Evolutionary conservation across 1,284 basidiomycete genomes (phyloP).

Genomic region (Grifola frondosa): DNA sequence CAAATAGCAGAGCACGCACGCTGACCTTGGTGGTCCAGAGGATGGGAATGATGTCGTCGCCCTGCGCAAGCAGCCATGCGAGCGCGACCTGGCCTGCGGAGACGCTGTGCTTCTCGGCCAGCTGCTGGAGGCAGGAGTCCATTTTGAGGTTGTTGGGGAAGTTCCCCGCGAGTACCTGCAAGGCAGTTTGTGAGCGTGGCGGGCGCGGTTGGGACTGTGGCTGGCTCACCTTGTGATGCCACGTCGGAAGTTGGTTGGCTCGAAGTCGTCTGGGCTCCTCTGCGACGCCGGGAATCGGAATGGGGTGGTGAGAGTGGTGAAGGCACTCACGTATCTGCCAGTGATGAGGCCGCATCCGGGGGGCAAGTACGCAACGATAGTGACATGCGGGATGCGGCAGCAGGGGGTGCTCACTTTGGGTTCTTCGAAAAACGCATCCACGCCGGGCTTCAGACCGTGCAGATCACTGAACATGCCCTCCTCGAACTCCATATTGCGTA

Average conservation of each 20-base stretch:
- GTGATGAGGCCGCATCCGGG: conserved; percentile 43
- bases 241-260: conserved; percentile 44
- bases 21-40: conserved; percentile 30
- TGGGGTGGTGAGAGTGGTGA: too few relatives aligned
- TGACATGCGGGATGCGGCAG: too few relatives aligned
- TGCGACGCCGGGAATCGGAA: too few relatives aligned
- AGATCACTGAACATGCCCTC: conserved; percentile 91
- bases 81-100: conserved; percentile 43
- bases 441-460: conserved; percentile 85
- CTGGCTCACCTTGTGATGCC: conserved; percentile 32
- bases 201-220: too few relatives aligned
- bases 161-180: conserved; percentile 43
- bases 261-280: conserved; percentile 52
- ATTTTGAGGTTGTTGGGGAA: conserved; percentile 43
- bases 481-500: conserved; percentile 85
- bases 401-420: conserved; percentile 63
- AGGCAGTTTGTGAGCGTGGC: too few relatives aligned
- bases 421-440: conserved; percentile 86
- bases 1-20: conserved; percentile 4
- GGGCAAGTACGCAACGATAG: conserved; percentile 43
- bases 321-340: conserved; percentile 33
- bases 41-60: conserved; percentile 38
- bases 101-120: conserved; percentile 34
- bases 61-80: conserved; percentile 43
- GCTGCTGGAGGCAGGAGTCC: conserved; percentile 33